phyloP scores from a whole-genome alignment of 2,329 filamentous ascomycete species.

The Xylaria sp. region DNA sequence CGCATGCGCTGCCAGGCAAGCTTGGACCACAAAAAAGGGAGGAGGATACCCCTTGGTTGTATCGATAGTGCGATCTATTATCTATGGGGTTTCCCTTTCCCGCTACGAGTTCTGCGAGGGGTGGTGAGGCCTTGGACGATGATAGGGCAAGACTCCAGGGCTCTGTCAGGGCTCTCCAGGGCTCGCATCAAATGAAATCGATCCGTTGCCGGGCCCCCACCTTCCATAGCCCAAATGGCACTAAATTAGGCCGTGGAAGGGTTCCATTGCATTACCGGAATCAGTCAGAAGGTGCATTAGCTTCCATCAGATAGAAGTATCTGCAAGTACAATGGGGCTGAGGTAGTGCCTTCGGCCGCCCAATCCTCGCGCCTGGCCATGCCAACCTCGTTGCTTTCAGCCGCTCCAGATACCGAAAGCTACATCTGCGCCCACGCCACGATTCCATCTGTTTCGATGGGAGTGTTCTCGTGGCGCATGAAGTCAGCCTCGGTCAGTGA shows the following conservation, averaged over 20 bases:
- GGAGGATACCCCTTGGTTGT: neutral
- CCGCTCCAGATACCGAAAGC: slow-evolving; percentile 39
- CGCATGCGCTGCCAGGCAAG: neutral
- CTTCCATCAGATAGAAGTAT: slow-evolving; percentile 35
- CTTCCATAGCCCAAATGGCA: slow-evolving; percentile 5
- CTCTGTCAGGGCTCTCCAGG: neutral
- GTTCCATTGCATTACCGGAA: slow-evolving; percentile 39
- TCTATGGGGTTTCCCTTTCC: neutral
- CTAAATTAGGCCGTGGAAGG: slow-evolving; percentile 11
- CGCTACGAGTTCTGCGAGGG: neutral
- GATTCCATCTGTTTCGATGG: slow-evolving; percentile 53
- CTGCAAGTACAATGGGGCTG: slow-evolving; percentile 44
- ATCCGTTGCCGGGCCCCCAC: slow-evolving; percentile 30
- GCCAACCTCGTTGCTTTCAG: slow-evolving; percentile 25
- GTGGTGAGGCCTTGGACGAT: neutral
- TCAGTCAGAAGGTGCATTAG: slow-evolving; percentile 30
- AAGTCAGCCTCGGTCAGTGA: slow-evolving; percentile 46
- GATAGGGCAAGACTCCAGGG: no score
- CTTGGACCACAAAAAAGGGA: neutral
- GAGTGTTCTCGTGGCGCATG: slow-evolving; percentile 47
- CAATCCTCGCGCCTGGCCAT: neutral
- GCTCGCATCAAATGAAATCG: slow-evolving; percentile 8
- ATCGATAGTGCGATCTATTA: neutral
- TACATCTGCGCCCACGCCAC: slow-evolving; percentile 46
- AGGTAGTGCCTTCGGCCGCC: slow-evolving; percentile 11